Percentiles rank a stretch among this genome's conserved stretches.
Evolutionary conservation across 371 early-diverging fungal genomes (phyloP).

Genomic region (Synchytrium microbalum): DNA sequence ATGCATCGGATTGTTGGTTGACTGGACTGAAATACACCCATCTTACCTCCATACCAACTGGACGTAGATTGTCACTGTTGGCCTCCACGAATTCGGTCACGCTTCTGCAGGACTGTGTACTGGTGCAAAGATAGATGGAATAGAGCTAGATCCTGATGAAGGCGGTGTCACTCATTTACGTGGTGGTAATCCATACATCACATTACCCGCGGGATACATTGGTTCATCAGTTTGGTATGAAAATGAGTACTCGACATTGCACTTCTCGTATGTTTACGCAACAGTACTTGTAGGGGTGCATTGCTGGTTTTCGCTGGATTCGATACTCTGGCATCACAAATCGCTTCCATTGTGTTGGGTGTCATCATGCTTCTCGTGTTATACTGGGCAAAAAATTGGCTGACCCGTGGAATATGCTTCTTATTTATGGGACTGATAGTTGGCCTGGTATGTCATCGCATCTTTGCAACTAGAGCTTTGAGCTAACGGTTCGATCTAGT

Average conservation of each 20-base stretch:
- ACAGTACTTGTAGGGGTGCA: constrained; percentile 47
- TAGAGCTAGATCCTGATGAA: constrained; percentile 85
- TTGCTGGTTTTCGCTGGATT: constrained; percentile 88
- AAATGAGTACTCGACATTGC: constrained; percentile 1
- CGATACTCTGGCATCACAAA: constrained; percentile 73
- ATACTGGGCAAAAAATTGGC: constrained; percentile 77
- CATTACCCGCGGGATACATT: constrained; percentile 49
- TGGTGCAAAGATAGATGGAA: constrained; percentile 83
- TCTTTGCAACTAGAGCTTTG: neutral
- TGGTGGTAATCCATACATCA: constrained; percentile 36
- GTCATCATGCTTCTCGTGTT: constrained; percentile 18
- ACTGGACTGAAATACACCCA: no score
- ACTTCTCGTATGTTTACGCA: neutral
- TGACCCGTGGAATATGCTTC: constrained; percentile 72
- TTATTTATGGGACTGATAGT: constrained; percentile 73
- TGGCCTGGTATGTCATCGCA: neutral
- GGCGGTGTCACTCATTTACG: constrained; percentile 84
- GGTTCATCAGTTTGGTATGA: constrained; percentile 28
- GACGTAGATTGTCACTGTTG: constrained; percentile 60
- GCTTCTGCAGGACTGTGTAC: constrained; percentile 62
- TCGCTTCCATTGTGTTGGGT: constrained; percentile 71
- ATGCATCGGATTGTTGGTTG: no score
- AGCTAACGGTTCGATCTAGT: constrained; percentile 50
- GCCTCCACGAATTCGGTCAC: constrained; percentile 60
- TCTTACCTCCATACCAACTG: no score